Percentiles rank a stretch among this genome's conserved stretches.
phyloP scores from a whole-genome alignment of 257 asterid genomes.

The Solanum pinnatisectum region DNA sequence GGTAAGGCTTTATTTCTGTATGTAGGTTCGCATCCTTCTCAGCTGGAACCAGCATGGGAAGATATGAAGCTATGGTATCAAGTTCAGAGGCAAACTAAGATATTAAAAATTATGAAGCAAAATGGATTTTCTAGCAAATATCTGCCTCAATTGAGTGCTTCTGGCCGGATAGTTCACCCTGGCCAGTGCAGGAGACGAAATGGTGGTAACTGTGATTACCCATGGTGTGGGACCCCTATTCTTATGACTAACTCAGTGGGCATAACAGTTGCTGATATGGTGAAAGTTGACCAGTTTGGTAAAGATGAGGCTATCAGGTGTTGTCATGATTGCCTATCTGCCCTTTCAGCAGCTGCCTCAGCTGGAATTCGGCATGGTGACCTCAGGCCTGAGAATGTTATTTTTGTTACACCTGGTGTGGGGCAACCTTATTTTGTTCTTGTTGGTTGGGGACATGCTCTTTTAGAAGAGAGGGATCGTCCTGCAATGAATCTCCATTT shows the following conservation, averaged over 20 bases:
- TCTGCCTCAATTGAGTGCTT: constrained; percentile 62
- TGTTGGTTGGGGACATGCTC: constrained; percentile 96
- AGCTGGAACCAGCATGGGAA: constrained; percentile 92
- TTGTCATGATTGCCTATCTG: constrained; percentile 88
- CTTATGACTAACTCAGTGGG: constrained; percentile 82
- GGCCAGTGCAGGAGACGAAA: constrained; percentile 54
- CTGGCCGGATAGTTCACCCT: constrained; percentile 85
- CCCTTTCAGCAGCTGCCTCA: constrained; percentile 58
- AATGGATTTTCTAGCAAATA: constrained; percentile 72
- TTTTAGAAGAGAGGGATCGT: constrained; percentile 87
- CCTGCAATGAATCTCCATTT: constrained; percentile 82
- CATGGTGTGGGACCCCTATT: constrained; percentile 81
- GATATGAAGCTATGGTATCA: constrained; percentile 93
- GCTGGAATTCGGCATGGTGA: constrained; percentile 92
- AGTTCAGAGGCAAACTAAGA: constrained; percentile 96
- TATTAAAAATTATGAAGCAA: constrained; percentile 64
- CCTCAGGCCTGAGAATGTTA: constrained; percentile 75
- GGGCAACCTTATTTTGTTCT: constrained; percentile 56
- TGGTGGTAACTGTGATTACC: constrained; percentile 64
- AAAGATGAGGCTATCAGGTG: constrained; percentile 66
- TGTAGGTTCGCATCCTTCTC: constrained; percentile 83
- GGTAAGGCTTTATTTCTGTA: constrained; percentile 49
- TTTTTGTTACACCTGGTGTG: constrained; percentile 44
- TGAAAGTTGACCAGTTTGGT: constrained; percentile 51
- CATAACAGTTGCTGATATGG: constrained; percentile 61